Evolutionary conservation across 2,329 filamentous ascomycete genomes (phyloP), one percentile per base, ranked within the genome.

Genomic region (Ustilaginoidea virens): DNA sequence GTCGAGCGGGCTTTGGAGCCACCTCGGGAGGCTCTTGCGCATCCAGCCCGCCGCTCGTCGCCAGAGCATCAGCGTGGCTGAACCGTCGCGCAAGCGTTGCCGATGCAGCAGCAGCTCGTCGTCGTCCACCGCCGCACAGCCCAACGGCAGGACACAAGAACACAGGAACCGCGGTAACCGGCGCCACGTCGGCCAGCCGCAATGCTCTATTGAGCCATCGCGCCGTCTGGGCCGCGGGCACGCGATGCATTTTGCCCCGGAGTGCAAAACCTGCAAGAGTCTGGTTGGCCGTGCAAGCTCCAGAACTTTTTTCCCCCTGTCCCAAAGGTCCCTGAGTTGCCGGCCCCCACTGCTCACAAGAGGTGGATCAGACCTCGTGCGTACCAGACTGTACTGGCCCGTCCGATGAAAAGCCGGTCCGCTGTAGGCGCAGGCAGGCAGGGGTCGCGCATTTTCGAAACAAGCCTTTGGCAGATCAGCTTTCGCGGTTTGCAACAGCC

Each of bases 81-180:
- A 24, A 29, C 5, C 30, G 14, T 10, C 20, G 26, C 13, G 15
- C 19, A 33, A 31, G 30, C 47, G 43, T 31, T 34, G 34, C 25
- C 39, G 39, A 20, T 36, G 30, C 17, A 26, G 23, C 26, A 35
- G 17, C 13, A 32, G 22, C 10, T 29, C 32, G 25, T 29, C n/a
- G 29, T 18, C 36, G 17, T 17, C 31, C 15, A 6, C 22, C n/a
- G 28, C 23, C 22, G 20, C 37, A 30, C 7, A 17, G 48, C 46
- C 39, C 53, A 25, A 59, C 38, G 4, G 54, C 51, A 21, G 63
- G 63, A 40, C 62, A 67, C 12, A 68, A 45, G 37, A 62, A 67
- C 1, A 60, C 33, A 14, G 63, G 62, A 20, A 66, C 43, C 25
- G 61, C 55, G 17, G 52, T 33, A 2, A 44, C 41, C 17, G 46